A percentile compares a stretch with the other conserved stretches of the same genome.
phyloP scores from a whole-genome alignment of 768 basidiomycete species.

The Panellus pusillus region DNA sequence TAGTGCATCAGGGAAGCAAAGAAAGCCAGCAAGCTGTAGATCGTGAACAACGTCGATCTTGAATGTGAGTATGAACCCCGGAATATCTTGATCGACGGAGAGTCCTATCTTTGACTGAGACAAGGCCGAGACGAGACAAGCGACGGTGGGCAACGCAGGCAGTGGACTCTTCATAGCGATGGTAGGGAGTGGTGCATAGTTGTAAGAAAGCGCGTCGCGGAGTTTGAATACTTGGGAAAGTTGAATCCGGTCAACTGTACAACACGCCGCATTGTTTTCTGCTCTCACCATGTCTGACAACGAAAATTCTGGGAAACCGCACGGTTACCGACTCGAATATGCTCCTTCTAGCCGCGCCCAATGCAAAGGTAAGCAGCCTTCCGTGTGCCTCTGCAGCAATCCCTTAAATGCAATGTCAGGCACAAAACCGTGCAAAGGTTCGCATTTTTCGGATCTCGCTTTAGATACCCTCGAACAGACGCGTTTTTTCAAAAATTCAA shows the following conservation, averaged over 20 bases:
- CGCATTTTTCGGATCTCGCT: slow-evolving; percentile 17
- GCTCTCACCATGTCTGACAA: slow-evolving; percentile 42
- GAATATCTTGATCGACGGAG: too few relatives aligned
- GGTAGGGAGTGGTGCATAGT: too few relatives aligned
- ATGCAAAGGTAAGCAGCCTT: slow-evolving; percentile 65
- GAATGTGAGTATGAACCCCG: too few relatives aligned
- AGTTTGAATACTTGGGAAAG: slow-evolving; percentile 8
- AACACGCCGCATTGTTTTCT: not conserved
- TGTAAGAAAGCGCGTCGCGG: too few relatives aligned
- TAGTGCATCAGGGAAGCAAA: too few relatives aligned
- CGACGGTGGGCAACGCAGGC: too few relatives aligned
- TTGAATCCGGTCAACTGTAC: too few relatives aligned
- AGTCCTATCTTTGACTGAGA: too few relatives aligned
- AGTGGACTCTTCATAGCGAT: too few relatives aligned
- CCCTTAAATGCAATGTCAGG: slow-evolving; percentile 40
- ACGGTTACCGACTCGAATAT: slow-evolving; percentile 80
- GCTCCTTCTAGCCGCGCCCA: slow-evolving; percentile 65
- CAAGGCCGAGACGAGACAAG: too few relatives aligned
- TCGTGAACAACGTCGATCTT: too few relatives aligned
- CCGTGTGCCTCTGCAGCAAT: slow-evolving; percentile 10
- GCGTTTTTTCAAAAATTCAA: slow-evolving; percentile 25
- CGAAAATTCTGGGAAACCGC: slow-evolving; percentile 27
- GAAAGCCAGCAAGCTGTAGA: too few relatives aligned
- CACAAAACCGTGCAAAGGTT: slow-evolving; percentile 75
- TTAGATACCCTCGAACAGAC: not conserved